These are phyloP conservation scores for Aspergillus novoparasiticus DNA, from an alignment of 2,329 filamentous ascomycete species.

Conservation along the genomic window DNA sequence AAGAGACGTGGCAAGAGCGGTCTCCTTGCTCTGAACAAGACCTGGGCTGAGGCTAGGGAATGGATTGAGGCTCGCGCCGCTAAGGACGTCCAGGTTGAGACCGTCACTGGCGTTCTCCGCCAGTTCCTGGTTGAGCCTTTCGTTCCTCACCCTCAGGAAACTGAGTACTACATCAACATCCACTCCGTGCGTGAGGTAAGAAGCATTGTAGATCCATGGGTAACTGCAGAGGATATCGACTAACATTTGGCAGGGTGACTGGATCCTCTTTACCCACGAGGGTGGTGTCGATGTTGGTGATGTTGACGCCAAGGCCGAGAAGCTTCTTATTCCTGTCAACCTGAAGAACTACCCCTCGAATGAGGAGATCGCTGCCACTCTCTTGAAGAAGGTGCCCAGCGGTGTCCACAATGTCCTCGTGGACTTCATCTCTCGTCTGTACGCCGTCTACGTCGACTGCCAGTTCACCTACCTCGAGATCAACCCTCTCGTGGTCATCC, in stretches of 20 bases:
- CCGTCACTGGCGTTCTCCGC: constrained; percentile 81
- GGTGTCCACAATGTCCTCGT: constrained; percentile 97
- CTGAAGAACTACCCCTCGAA: constrained; percentile 94
- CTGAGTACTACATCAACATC: constrained; percentile 99
- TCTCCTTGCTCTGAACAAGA: constrained; percentile 93
- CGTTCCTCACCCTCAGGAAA: constrained; percentile 90
- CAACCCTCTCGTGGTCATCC: constrained; percentile 97
- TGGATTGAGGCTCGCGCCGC: constrained; percentile 93
- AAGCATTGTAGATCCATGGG: constrained; percentile 27
- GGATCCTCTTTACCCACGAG: constrained; percentile 99
- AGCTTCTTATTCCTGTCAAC: constrained; percentile 96
- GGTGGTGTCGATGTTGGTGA: constrained; percentile 99
- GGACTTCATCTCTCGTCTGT: constrained; percentile 97
- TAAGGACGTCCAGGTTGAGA: constrained; percentile 92
- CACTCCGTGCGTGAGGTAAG: constrained; percentile 99
- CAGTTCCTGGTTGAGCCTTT: constrained; percentile 99
- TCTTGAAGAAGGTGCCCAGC: constrained; percentile 91
- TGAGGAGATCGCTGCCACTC: constrained; percentile 79
- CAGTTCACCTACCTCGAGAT: constrained; percentile 99
- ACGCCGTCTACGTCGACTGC: constrained; percentile 98
- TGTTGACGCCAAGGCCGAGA: constrained; percentile 98
- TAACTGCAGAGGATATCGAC: not conserved
- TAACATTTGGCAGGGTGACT: constrained; percentile 74
- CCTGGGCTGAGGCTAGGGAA: constrained; percentile 88
- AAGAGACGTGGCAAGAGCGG: constrained; percentile 99